Percentiles rank a stretch among this genome's conserved stretches.
phyloP scores from a whole-genome alignment of 495 filamentous ascomycete genomes.

The Pseudomonodictys pantanalensis region DNA sequence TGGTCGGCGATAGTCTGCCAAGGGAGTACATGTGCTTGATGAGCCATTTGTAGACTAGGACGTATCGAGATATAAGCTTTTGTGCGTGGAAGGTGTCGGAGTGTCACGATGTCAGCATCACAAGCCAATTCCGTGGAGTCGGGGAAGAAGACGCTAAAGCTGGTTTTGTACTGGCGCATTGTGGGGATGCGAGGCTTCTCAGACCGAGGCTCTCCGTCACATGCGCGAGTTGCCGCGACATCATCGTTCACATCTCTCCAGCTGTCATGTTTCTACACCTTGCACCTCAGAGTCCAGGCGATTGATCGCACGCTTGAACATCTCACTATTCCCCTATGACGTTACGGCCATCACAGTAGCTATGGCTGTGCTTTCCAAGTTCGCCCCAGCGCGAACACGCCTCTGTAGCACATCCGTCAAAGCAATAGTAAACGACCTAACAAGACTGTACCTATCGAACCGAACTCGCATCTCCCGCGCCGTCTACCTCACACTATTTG shows the following conservation, averaged over 20 bases:
- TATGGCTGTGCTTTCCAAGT: constrained; percentile 83
- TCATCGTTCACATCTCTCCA: not conserved
- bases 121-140: too few relatives aligned
- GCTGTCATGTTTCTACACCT: not conserved
- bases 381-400: constrained; percentile 47
- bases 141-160: too few relatives aligned
- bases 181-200: not conserved
- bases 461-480: constrained; percentile 86
- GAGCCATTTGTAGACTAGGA: constrained; percentile 7
- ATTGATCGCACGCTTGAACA: not conserved
- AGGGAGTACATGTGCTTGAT: constrained; percentile 8
- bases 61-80: too few relatives aligned
- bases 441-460: constrained; percentile 73
- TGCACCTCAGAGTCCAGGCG: not conserved
- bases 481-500: constrained; percentile 86
- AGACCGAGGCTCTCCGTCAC: not conserved
- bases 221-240: not conserved
- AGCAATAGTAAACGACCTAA: constrained; percentile 68
- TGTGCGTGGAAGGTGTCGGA: too few relatives aligned
- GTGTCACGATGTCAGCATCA: too few relatives aligned
- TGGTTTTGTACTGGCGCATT: not conserved
- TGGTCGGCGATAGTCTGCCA: constrained; percentile 11
- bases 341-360: not conserved
- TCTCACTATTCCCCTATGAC: not conserved
- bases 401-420: constrained; percentile 69